Conservation (phyloP, 495 filamentous ascomycete species). For the Cladorrhinum samala region DNA sequence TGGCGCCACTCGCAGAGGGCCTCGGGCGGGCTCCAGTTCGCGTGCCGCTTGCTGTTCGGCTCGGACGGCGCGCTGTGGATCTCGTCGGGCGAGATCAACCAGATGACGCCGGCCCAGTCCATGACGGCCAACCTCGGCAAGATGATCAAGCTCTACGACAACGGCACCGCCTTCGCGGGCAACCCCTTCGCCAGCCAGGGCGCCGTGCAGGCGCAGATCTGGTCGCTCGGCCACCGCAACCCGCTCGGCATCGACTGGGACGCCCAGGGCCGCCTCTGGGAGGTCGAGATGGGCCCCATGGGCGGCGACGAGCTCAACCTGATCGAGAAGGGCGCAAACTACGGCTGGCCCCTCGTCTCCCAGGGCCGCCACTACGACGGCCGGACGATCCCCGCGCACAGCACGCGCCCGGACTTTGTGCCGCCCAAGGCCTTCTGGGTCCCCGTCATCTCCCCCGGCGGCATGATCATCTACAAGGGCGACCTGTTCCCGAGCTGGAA, state of each 20-base stretch:
- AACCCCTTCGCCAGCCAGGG: constrained; percentile 33
- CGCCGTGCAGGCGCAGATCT: constrained; percentile 25
- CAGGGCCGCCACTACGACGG: constrained; percentile 33
- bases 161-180: constrained; percentile 28
- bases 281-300: constrained; percentile 35
- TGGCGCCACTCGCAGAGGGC: constrained; percentile 31
- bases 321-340: constrained; percentile 30
- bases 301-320: constrained; percentile 36
- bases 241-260: constrained; percentile 35
- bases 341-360: constrained; percentile 32
- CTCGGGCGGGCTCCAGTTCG: constrained; percentile 27
- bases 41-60: constrained; percentile 29
- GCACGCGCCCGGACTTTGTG: constrained; percentile 29
- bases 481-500: constrained; percentile 29
- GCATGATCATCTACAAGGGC: constrained; percentile 35
- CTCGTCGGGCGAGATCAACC: constrained; percentile 32
- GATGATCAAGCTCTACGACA: constrained; percentile 30
- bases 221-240: constrained; percentile 31
- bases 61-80: constrained; percentile 28
- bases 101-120: constrained; percentile 28
- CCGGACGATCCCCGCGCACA: constrained; percentile 28
- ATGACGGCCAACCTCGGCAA: constrained; percentile 36
- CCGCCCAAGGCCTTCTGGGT: constrained; percentile 33
- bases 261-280: constrained; percentile 32
- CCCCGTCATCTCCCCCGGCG: constrained; percentile 31